Conservation (phyloP, 495 filamentous ascomycete species). For the Hyaloscypha finlandica region DNA sequence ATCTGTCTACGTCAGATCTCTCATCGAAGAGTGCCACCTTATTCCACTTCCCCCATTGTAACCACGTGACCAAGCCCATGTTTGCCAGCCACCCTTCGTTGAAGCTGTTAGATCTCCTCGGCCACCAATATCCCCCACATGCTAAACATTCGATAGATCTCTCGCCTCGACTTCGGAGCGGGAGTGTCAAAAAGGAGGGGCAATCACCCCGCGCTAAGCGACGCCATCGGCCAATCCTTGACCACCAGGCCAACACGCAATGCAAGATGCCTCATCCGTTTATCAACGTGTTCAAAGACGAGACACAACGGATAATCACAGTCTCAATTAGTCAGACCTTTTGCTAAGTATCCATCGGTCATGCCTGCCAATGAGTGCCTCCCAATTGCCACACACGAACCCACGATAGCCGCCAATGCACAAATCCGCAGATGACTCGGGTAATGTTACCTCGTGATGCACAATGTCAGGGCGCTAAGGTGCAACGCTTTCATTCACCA, state of each 20-base stretch:
- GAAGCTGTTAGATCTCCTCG: neutral
- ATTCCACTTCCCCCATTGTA: too few species aligned
- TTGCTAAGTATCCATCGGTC: neutral
- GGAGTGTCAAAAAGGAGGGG: neutral
- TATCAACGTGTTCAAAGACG: neutral
- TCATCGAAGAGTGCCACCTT: neutral
- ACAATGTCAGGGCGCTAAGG: neutral
- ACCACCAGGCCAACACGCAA: neutral
- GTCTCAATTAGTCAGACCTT: neutral
- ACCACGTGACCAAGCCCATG: neutral
- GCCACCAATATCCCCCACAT: slow-evolving; percentile 11
- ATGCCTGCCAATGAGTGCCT: neutral
- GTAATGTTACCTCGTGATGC: neutral
- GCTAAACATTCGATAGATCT: neutral
- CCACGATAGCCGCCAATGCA: neutral
- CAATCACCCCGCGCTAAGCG: slow-evolving; percentile 13
- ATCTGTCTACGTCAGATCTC: neutral
- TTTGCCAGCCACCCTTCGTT: too few species aligned
- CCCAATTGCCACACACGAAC: neutral
- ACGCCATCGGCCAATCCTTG: slow-evolving; percentile 1
- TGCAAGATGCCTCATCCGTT: neutral
- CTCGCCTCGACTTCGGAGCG: neutral
- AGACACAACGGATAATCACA: neutral
- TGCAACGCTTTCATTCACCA: neutral
- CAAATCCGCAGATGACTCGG: neutral